phyloP scores from a whole-genome alignment of 345 rosid genomes.

The Camelina laxa region DNA sequence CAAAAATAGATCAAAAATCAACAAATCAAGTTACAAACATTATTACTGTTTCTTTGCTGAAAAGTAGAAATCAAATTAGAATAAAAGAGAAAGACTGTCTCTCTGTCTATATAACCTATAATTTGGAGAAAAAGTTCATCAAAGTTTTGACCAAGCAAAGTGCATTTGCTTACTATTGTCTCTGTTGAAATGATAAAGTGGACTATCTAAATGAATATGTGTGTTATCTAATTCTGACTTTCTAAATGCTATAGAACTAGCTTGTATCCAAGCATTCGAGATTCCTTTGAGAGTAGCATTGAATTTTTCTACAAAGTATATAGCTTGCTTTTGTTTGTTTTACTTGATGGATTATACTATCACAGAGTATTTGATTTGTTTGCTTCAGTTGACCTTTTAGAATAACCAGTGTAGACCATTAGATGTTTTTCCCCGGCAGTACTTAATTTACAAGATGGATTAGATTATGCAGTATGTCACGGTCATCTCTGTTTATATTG shows the following conservation, averaged over 20 bases:
- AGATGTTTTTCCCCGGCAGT: not conserved
- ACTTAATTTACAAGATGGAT: not conserved
- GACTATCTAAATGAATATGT: not conserved
- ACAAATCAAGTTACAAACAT: constrained; percentile 34
- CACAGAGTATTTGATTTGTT: not conserved
- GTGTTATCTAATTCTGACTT: not conserved
- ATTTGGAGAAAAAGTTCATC: constrained; percentile 23
- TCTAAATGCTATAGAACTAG: not conserved
- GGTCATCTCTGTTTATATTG: not conserved
- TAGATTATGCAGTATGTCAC: not conserved
- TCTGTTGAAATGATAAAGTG: not conserved
- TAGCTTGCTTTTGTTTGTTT: not conserved
- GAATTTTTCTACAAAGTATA: not conserved
- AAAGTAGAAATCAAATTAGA: constrained; percentile 27
- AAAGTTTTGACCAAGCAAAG: constrained; percentile 6
- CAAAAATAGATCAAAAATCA: constrained; percentile 4
- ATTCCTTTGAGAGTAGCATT: not conserved
- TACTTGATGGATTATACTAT: not conserved
- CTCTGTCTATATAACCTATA: constrained; percentile 28
- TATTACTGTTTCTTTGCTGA: constrained; percentile 18
- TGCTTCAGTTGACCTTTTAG: not conserved
- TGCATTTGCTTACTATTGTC: not conserved
- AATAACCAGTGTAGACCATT: not conserved
- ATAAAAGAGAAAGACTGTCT: constrained; percentile 19
- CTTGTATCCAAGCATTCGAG: not conserved